A percentile compares a stretch with the other conserved stretches of the same genome.
Conservation (phyloP, 2,329 filamentous ascomycete species). For the Ophiocordyceps camponoti-leonardi region DNA sequence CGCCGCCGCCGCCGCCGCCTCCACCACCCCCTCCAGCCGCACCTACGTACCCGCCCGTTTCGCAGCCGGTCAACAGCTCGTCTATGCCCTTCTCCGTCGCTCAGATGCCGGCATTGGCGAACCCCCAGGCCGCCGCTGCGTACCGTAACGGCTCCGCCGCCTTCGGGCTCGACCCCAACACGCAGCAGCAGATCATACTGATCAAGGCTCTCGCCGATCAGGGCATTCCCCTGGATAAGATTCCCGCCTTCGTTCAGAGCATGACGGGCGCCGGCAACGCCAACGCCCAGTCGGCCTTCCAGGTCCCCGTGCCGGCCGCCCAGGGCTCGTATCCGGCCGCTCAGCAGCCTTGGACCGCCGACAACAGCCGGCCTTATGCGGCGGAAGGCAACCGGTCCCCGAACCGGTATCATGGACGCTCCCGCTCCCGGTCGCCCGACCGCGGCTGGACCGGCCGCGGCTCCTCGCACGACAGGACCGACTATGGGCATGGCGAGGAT, state of each 20-base stretch:
- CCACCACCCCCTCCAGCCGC: constrained; percentile 12
- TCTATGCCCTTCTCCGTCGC: constrained; percentile 24
- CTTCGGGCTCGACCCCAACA: constrained; percentile 29
- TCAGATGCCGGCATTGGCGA: constrained; percentile 16
- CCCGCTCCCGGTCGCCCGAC: constrained; percentile 65
- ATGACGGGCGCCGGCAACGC: constrained; percentile 23
- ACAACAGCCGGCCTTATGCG: constrained; percentile 36
- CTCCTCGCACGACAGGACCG: constrained; percentile 54
- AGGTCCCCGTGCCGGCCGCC: constrained; percentile 21
- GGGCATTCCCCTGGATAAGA: constrained; percentile 63
- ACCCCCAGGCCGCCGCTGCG: constrained; percentile 13
- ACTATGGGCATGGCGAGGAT: constrained; percentile 50
- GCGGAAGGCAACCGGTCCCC: constrained; percentile 47
- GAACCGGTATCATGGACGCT: constrained; percentile 41
- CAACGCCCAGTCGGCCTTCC: constrained; percentile 15
- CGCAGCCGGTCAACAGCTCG: constrained; percentile 43
- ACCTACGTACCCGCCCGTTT: constrained; percentile 24
- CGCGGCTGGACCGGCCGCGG: constrained; percentile 52
- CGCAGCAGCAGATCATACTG: constrained; percentile 56
- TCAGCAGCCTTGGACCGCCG: constrained; percentile 16
- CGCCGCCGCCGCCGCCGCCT: constrained; percentile 11
- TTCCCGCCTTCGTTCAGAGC: constrained; percentile 39
- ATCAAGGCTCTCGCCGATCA: constrained; percentile 61
- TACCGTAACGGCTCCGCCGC: constrained; percentile 6
- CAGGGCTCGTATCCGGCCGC: constrained; percentile 23